phyloP scores from a whole-genome alignment of 2,329 filamentous ascomycete genomes.

The Catunica adiposa region DNA sequence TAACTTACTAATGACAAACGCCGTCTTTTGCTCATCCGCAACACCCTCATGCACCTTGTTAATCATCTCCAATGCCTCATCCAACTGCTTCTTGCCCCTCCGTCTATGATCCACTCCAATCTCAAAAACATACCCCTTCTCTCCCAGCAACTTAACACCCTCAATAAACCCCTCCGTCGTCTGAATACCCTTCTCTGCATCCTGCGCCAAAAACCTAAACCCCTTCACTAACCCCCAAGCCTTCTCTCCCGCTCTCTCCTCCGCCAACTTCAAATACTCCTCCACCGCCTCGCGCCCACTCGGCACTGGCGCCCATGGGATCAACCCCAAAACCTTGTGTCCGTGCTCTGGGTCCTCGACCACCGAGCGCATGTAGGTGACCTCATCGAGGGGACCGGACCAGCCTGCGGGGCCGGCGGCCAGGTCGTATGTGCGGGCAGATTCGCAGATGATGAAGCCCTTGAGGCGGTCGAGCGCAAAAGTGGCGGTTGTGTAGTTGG shows the following conservation, averaged over 20 bases:
- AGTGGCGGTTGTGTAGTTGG: constrained; percentile 41
- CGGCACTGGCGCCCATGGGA: constrained; percentile 76
- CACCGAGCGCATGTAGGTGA: constrained; percentile 51
- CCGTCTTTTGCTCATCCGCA: constrained; percentile 40
- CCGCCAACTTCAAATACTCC: constrained; percentile 46
- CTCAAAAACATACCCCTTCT: constrained; percentile 55
- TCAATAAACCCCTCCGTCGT: constrained; percentile 47
- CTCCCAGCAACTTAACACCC: constrained; percentile 46
- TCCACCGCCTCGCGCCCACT: constrained; percentile 43
- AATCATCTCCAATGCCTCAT: constrained; percentile 56
- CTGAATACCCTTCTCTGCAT: constrained; percentile 52
- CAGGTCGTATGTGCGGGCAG: constrained; percentile 52
- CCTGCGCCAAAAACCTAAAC: constrained; percentile 70
- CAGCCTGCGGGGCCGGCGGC: constrained; percentile 39
- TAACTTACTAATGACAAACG: constrained; percentile 49
- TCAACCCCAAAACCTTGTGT: constrained; percentile 46
- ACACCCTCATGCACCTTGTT: constrained; percentile 46
- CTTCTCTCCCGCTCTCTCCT: constrained; percentile 40
- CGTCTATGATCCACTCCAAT: constrained; percentile 66
- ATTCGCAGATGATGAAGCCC: constrained; percentile 72
- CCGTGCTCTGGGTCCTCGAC: constrained; percentile 38
- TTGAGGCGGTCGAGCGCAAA: constrained; percentile 29
- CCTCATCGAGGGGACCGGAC: constrained; percentile 51
- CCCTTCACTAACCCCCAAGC: constrained; percentile 56
- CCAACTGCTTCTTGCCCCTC: constrained; percentile 58